Conservation (phyloP, 73 alveolate genomes). For the Tetrahymena thermophila region DNA sequence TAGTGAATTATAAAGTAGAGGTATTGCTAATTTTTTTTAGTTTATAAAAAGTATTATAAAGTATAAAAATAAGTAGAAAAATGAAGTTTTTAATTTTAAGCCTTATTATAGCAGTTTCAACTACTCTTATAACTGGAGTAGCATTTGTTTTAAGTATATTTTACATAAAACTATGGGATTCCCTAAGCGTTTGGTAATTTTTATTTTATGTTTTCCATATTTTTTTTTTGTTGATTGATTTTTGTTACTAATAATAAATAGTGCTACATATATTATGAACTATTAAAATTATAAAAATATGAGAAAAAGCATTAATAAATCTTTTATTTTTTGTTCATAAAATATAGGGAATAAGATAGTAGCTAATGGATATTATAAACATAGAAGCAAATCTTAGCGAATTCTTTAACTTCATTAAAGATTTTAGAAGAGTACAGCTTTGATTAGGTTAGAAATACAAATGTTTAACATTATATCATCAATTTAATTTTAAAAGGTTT, state of each 20-base stretch:
- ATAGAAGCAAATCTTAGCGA: neutral
- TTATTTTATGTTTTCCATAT: no score
- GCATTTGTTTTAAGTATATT: neutral
- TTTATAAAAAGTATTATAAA: no score
- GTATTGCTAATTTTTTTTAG: no score
- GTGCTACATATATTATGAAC: no score
- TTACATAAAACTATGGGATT: neutral
- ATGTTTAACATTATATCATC: no score
- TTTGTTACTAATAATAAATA: no score
- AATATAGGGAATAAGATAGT: neutral
- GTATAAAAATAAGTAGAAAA: no score
- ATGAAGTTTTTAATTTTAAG: neutral
- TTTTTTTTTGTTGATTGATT: no score
- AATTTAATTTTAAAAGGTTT: neutral
- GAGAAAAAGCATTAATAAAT: no score
- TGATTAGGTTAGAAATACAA: neutral
- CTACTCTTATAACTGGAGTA: neutral
- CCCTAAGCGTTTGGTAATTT: neutral
- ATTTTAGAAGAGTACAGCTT: neutral
- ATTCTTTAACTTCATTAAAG: neutral
- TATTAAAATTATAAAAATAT: no score
- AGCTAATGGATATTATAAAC: neutral
- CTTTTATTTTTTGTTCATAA: no score
- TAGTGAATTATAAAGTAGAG: no score
- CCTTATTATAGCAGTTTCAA: neutral